Conservation (phyloP, 2,329 filamentous ascomycete species). For the Claviceps quebecensis region DNA sequence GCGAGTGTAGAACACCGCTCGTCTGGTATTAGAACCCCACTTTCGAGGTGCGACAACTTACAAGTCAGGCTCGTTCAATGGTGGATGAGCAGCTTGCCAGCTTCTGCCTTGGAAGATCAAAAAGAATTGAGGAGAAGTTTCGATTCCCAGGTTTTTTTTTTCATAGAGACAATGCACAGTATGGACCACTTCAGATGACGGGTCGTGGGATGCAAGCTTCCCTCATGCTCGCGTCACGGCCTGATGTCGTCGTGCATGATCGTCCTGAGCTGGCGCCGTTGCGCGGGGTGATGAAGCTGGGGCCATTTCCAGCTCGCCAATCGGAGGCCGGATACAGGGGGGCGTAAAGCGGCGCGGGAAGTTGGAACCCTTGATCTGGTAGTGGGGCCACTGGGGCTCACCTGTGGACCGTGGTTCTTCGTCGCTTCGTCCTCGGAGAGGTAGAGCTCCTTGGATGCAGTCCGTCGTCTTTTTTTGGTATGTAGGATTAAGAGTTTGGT, state of each 20-base stretch:
- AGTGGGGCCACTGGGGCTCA: no score
- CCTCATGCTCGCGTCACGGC: neutral
- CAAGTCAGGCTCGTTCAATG: neutral
- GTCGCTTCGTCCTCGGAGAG: no score
- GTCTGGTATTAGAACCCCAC: neutral
- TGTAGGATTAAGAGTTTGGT: no score
- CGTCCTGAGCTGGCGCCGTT: constrained; percentile 6
- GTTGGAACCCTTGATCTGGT: no score
- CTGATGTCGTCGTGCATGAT: neutral
- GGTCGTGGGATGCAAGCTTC: neutral
- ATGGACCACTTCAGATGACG: neutral
- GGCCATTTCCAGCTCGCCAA: neutral
- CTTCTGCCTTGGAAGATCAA: neutral
- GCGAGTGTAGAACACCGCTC: neutral
- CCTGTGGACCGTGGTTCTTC: no score
- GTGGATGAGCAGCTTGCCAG: neutral
- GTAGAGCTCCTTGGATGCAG: no score
- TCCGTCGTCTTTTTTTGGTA: no score
- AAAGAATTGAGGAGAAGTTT: neutral
- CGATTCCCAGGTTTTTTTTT: no score
- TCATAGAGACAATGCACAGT: no score
- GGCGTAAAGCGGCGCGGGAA: no score
- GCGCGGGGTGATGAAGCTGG: constrained; percentile 10
- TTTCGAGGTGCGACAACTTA: neutral
- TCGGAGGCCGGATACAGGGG: neutral